Percentiles rank a stretch among this genome's conserved stretches.
Conservation (phyloP, 208 protist species). For the Trypanosoma caninum region DNA sequence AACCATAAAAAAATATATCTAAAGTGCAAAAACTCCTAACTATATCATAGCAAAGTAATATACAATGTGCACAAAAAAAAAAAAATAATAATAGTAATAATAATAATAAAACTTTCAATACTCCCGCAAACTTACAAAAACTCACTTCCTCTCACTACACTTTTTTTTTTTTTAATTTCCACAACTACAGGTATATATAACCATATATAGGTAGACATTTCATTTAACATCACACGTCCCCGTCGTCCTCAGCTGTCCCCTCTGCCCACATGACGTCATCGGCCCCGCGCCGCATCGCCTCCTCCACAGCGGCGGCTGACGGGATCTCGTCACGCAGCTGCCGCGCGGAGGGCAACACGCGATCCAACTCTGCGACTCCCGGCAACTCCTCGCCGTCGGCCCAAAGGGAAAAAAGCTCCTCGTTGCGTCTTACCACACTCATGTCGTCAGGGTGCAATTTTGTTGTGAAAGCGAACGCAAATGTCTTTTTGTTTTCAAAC, state of each 20-base stretch:
- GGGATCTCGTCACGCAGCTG: slow-evolving; percentile 73
- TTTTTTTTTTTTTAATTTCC: neutral
- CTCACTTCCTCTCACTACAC: no score
- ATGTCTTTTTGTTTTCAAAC: slow-evolving; percentile 13
- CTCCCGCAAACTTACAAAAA: no score
- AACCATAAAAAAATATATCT: neutral
- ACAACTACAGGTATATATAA: neutral
- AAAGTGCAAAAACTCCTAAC: no score
- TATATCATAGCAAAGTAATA: no score
- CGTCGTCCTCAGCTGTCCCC: neutral
- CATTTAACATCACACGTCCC: neutral
- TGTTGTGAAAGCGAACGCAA: neutral
- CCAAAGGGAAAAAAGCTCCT: slow-evolving; percentile 1
- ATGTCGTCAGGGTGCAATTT: slow-evolving; percentile 25
- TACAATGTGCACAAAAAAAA: no score
- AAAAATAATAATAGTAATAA: no score
- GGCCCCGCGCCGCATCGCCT: neutral
- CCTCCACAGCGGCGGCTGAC: slow-evolving; percentile 9
- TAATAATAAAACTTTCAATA: neutral
- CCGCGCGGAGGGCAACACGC: slow-evolving; percentile 37
- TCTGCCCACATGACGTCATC: neutral
- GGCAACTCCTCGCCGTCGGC: slow-evolving; percentile 4
- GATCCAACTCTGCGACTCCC: slow-evolving; percentile 23
- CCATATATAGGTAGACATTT: neutral
- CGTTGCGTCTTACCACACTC: neutral